phyloP scores from a whole-genome alignment of 2,329 filamentous ascomycete genomes.

The Pseudonectria buxi region DNA sequence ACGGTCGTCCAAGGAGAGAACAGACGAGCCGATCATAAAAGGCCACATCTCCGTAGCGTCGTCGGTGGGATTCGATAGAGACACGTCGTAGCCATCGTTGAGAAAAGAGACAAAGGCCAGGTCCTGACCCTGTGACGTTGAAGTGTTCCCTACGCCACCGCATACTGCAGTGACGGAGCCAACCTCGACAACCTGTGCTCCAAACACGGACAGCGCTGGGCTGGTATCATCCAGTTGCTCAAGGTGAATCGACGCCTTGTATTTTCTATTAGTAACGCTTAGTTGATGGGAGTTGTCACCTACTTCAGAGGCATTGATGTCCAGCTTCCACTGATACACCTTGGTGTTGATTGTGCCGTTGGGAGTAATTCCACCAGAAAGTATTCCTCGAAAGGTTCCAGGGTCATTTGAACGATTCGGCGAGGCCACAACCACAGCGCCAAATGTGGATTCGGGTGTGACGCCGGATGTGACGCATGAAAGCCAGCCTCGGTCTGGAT shows the following conservation, averaged over 20 bases:
- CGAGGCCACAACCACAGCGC: constrained; percentile 32
- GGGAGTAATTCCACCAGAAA: constrained; percentile 64
- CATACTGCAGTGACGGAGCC: constrained; percentile 21
- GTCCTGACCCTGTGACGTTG: constrained; percentile 22
- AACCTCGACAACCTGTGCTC: constrained; percentile 21
- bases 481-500: constrained; percentile 40
- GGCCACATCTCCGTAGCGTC: constrained; percentile 33
- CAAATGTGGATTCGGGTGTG: constrained; percentile 35
- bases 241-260: constrained; percentile 23
- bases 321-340: constrained; percentile 58
- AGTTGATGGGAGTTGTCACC: constrained; percentile 8
- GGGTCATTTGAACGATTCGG: constrained; percentile 13
- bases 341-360: constrained; percentile 58
- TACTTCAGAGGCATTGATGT: constrained; percentile 32
- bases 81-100: constrained; percentile 28
- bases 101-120: constrained; percentile 16
- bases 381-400: constrained; percentile 47
- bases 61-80: constrained; percentile 2
- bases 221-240: constrained; percentile 5
- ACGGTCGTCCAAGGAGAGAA: constrained; percentile 39
- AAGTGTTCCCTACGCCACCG: constrained; percentile 26
- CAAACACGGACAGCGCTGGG: constrained; percentile 24
- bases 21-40: constrained; percentile 64
- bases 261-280: neutral
- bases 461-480: constrained; percentile 32